Conservation (phyloP, 257 asterid species). For the Primulina eburnea region DNA sequence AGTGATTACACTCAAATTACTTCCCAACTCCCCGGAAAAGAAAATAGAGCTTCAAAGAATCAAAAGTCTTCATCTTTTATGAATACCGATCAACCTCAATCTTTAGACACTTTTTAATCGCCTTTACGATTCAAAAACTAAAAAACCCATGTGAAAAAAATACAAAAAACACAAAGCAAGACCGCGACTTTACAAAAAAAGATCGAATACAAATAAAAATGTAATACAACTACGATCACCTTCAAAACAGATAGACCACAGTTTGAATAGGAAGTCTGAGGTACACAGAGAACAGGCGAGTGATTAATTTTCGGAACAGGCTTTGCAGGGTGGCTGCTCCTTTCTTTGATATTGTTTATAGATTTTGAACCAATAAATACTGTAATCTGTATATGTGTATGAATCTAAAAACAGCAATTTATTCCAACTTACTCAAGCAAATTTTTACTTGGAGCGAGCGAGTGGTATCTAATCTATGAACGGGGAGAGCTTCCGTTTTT, state of each 20-base stretch:
- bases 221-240: slow-evolving; percentile 23
- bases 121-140: too few species aligned
- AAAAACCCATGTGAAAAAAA: background rate
- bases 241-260: slow-evolving; percentile 74
- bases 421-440: background rate
- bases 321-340: slow-evolving; percentile 48
- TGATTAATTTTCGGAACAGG: slow-evolving; percentile 85
- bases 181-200: background rate
- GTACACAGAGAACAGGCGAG: slow-evolving; percentile 73
- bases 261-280: slow-evolving; percentile 57
- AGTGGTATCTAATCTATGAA: background rate
- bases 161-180: background rate
- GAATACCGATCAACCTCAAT: background rate
- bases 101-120: background rate
- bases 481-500: background rate
- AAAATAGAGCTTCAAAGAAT: background rate
- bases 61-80: background rate
- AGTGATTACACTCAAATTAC: background rate
- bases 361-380: background rate
- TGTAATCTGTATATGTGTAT: background rate
- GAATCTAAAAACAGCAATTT: background rate
- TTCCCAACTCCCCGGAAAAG: background rate
- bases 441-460: background rate
- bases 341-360: slow-evolving; percentile 53
- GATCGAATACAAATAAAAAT: too few species aligned